Conservation (phyloP, 2,329 filamentous ascomycete genomes). For the Alternaria triticina region DNA sequence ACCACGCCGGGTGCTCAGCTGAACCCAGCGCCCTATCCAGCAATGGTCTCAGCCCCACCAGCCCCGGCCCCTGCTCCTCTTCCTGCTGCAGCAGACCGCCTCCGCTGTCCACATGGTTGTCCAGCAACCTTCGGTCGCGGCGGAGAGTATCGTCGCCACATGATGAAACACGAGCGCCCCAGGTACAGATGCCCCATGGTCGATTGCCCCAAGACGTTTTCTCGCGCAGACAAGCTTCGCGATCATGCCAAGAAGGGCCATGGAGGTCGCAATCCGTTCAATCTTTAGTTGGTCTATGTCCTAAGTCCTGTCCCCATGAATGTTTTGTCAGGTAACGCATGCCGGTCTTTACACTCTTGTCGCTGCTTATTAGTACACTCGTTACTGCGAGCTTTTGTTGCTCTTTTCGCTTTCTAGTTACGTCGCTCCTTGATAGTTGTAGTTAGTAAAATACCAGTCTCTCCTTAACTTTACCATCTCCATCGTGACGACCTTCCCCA, state of each 20-base stretch:
- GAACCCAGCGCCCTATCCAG: neutral
- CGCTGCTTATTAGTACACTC: neutral
- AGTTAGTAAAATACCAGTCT: neutral
- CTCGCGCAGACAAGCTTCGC: conserved; percentile 23
- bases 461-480: neutral
- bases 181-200: conserved; percentile 7
- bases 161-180: conserved; percentile 13
- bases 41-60: neutral
- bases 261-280: neutral
- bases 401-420: neutral
- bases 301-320: accelerated
- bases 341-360: neutral
- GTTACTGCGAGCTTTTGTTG: neutral
- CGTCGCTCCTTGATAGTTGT: neutral
- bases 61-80: neutral
- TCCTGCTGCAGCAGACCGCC: neutral
- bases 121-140: conserved; percentile 12
- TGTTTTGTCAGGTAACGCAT: neutral
- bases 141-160: conserved; percentile 26
- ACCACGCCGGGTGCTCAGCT: neutral
- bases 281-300: neutral
- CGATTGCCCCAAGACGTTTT: conserved; percentile 20
- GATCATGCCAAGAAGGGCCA: conserved; percentile 18
- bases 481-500: neutral
- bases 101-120: conserved; percentile 9